Evolutionary conservation across 495 filamentous ascomycete species (phyloP).

Genomic region (Podospora appendiculata): DNA sequence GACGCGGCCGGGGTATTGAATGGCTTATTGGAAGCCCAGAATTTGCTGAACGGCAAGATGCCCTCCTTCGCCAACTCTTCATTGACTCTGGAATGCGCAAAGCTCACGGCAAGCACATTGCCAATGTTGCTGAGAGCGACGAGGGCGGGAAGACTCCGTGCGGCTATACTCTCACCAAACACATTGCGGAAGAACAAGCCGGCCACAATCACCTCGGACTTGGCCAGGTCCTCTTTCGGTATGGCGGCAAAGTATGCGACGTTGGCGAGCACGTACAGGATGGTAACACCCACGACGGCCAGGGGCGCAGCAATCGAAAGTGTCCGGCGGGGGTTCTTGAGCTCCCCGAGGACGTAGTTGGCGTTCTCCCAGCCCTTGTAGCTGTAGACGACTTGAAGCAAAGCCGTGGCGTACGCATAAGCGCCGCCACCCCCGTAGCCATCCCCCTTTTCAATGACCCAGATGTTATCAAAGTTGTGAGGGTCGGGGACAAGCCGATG

Average conservation of each 20-base stretch:
- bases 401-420: conserved; percentile 34
- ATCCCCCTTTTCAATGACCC: conserved; percentile 34
- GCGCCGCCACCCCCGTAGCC: conserved; percentile 27
- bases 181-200: conserved; percentile 42
- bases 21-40: conserved; percentile 35
- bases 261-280: conserved; percentile 58
- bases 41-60: conserved; percentile 50
- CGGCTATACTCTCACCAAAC: conserved; percentile 27
- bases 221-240: conserved; percentile 40
- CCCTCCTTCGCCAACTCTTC: conserved; percentile 63
- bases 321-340: conserved; percentile 52
- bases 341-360: conserved; percentile 50
- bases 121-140: conserved; percentile 58
- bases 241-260: conserved; percentile 52
- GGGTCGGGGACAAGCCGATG: conserved; percentile 47
- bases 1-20: conserved; percentile 43
- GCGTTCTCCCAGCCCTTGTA: conserved; percentile 41
- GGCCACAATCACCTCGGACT: conserved; percentile 39
- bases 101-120: conserved; percentile 43
- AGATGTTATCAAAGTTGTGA: conserved; percentile 51
- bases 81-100: conserved; percentile 55
- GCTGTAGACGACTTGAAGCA: conserved; percentile 43
- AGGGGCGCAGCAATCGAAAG: conserved; percentile 54
- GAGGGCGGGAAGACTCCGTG: conserved; percentile 47
- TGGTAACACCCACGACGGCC: conserved; percentile 47